Evolutionary conservation across 225 moss, liverwort and hornwort species (phyloP).

Genomic region (Polytrichum formosum): DNA sequence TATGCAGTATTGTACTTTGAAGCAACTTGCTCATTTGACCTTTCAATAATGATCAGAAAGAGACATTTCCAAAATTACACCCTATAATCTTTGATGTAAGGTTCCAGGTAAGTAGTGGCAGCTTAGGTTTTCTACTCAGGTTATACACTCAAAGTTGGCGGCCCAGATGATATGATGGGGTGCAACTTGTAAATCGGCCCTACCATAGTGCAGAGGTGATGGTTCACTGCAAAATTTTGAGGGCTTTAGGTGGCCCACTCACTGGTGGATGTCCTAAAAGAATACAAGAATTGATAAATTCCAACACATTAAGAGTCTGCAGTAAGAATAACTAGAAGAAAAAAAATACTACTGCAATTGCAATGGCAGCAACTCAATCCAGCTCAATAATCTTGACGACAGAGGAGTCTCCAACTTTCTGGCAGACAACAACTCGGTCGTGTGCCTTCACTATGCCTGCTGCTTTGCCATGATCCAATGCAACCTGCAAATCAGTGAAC

Average conservation of each 20-base stretch:
- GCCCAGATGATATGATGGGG: not conserved
- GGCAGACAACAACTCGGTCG: slow-evolving; percentile 91
- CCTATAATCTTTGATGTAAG: no score
- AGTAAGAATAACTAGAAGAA: slow-evolving; percentile 3
- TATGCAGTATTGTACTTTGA: no score
- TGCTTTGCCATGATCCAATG: slow-evolving; percentile 85
- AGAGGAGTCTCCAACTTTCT: slow-evolving; percentile 90
- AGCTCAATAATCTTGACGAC: slow-evolving; percentile 89
- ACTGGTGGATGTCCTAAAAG: slow-evolving; percentile 6
- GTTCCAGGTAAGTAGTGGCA: not conserved
- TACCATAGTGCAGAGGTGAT: not conserved
- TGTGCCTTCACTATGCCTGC: slow-evolving; percentile 93
- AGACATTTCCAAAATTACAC: not conserved
- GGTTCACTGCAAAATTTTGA: not conserved
- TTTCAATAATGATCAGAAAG: not conserved
- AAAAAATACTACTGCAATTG: not conserved
- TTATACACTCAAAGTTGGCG: slow-evolving; percentile 1
- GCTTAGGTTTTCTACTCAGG: not conserved
- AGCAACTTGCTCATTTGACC: not conserved
- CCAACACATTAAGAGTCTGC: not conserved
- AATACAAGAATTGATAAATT: slow-evolving; percentile 2
- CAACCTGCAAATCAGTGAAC: slow-evolving; percentile 41
- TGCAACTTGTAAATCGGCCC: not conserved
- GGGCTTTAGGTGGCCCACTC: not conserved
- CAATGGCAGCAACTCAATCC: slow-evolving; percentile 18